A percentile compares a stretch with the other conserved stretches of the same genome.
Conservation (phyloP, 2,329 filamentous ascomycete species). For the Penicillium sp. region DNA sequence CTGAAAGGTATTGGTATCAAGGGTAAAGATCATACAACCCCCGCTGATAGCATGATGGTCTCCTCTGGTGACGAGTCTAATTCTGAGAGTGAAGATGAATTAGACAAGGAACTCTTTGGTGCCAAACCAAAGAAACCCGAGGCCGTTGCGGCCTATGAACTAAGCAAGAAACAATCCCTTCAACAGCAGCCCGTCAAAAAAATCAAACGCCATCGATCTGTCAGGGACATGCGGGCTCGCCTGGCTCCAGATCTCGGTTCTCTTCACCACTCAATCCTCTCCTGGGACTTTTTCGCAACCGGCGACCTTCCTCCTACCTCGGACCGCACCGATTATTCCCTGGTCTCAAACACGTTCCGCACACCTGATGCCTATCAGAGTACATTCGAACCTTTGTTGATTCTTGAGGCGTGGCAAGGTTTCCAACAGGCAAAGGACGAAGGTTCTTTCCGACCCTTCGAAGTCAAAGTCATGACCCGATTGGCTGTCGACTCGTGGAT, state of each 20-base stretch:
- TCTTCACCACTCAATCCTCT: conserved; percentile 79
- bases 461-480: conserved; percentile 82
- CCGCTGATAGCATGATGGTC: conserved; percentile 84
- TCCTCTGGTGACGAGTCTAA: conserved; percentile 62
- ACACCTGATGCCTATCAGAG: conserved; percentile 77
- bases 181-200: conserved; percentile 77
- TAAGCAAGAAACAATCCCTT: conserved; percentile 48
- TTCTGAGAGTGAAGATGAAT: conserved; percentile 74
- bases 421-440: conserved; percentile 91
- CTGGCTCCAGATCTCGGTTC: conserved; percentile 83
- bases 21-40: conserved; percentile 74
- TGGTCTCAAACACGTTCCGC: conserved; percentile 74
- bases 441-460: conserved; percentile 73
- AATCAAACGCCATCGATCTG: conserved; percentile 71
- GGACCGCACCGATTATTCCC: conserved; percentile 67
- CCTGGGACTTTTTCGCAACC: conserved; percentile 92
- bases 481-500: conserved; percentile 90
- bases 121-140: conserved; percentile 40
- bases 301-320: conserved; percentile 78
- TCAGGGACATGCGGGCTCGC: conserved; percentile 91
- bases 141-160: conserved; percentile 46
- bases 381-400: conserved; percentile 85
- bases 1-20: conserved; percentile 67
- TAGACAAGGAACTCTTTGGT: conserved; percentile 67
- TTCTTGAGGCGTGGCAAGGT: conserved; percentile 92